Evolutionary conservation across 805 yeast species (phyloP), one percentile per base, ranked within the genome.

Genomic region (Ascoidea asiatica): DNA sequence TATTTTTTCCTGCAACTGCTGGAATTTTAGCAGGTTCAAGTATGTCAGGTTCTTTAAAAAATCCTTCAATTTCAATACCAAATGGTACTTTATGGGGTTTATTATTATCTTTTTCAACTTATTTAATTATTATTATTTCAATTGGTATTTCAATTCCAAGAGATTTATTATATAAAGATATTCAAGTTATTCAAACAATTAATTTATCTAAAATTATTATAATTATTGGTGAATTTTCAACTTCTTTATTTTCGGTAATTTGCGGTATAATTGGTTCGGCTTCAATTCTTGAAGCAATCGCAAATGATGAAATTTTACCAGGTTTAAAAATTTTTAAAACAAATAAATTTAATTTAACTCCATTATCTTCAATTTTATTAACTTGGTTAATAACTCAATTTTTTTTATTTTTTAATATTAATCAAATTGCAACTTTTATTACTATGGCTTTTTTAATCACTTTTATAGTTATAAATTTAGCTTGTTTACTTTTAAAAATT

Each of bases 1-100:
- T 92, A 40, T 87, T 92, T 59, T 92, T 92, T 66, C 97, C 98
- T 8, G 96, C 98, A 1, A 90, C 98, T 0, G 96, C 97, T 5
- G 99, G 99, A 46, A 89, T 92, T 21, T 81, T 92, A 61, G 97
- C 98, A 2, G 99, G 99, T 17, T 97, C 98, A 1, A 84, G 95
- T 20, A 92, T 92, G 99, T 87, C 96, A 38, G 97, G 98, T 18
- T 96, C 88, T 53, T 69, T 92, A 50, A 66, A 73, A 45, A 78
- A 73, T 45, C 99, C 99, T 0, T 86, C 96, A 0, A 77, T 74
- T 54, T 77, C 95, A 1, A 92, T 92, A 40, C 98, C 99, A 0
- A 71, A 73, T 48, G 99, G 99, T n/a, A 92, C 98, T 0, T 61
- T 92, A 21, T 75, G 79, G 68, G 98, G 97, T 0, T 64, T 90